phyloP scores from a whole-genome alignment of 192 early-diverging fungal genomes.

The Geranomyces michiganensis region DNA sequence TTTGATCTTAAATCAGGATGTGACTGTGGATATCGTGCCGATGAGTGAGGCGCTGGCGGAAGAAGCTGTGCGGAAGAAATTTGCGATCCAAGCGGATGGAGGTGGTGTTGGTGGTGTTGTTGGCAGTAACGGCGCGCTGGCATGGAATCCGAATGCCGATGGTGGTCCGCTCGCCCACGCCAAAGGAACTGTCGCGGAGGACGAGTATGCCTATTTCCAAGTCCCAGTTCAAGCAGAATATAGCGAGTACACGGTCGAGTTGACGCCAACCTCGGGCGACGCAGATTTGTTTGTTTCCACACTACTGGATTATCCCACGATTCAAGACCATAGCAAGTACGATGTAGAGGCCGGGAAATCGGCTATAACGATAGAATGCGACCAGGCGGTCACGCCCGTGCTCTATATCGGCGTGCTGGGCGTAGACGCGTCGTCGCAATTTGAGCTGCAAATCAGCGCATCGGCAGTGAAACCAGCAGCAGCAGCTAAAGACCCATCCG shows the following conservation, averaged over 20 bases:
- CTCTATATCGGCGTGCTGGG: constrained; percentile 36
- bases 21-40: constrained; percentile 77
- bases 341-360: constrained; percentile 33
- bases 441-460: constrained; percentile 12
- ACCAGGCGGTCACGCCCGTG: constrained; percentile 11
- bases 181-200: neutral
- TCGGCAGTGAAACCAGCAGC: neutral
- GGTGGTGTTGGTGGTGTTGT: too few relatives aligned
- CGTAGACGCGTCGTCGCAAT: neutral
- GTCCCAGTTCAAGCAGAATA: neutral
- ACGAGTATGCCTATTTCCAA: constrained; percentile 21
- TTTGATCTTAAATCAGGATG: constrained; percentile 76
- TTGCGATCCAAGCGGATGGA: neutral
- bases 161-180: neutral
- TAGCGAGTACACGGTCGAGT: constrained; percentile 10
- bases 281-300: constrained; percentile 44
- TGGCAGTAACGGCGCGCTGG: neutral
- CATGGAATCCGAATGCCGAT: neutral
- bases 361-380: neutral
- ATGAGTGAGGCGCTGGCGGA: constrained; percentile 31
- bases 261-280: constrained; percentile 23
- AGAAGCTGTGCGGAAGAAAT: constrained; percentile 24
- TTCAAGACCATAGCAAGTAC: constrained; percentile 39
- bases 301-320: constrained; percentile 30
- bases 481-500: neutral